Evolutionary conservation across 2,329 filamentous ascomycete genomes (phyloP).

Genomic region (Tricladium varicosporioides): DNA sequence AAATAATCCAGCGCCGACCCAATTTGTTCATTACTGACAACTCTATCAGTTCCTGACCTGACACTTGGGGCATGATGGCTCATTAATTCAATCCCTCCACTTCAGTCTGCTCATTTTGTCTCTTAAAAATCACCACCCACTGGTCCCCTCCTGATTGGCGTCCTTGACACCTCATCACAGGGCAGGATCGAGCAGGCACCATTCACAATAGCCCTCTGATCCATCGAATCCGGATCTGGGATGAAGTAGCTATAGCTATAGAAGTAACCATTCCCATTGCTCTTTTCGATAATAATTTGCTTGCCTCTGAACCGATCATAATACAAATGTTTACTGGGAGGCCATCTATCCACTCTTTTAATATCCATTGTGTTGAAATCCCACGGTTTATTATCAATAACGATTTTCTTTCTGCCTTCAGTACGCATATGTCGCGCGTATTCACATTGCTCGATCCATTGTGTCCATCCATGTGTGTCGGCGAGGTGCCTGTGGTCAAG

Average conservation of each 20-base stretch:
- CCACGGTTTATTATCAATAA: slow-evolving; percentile 5
- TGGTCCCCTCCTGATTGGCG: not conserved
- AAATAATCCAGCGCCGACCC: too few species aligned
- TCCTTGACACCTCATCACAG: slow-evolving; percentile 4
- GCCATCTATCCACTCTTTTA: slow-evolving; percentile 17
- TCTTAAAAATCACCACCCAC: too few species aligned
- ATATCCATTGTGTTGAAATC: slow-evolving; percentile 1
- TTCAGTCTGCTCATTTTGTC: too few species aligned
- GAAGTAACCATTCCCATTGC: not conserved
- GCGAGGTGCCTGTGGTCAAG: slow-evolving; percentile 11
- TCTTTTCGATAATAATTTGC: not conserved
- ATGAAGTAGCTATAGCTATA: not conserved
- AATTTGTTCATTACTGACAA: too few species aligned
- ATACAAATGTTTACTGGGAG: slow-evolving; percentile 22
- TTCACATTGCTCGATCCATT: slow-evolving; percentile 10
- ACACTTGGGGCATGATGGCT: too few species aligned
- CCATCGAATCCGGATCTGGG: slow-evolving; percentile 1
- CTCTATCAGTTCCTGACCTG: too few species aligned
- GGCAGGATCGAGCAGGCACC: not conserved
- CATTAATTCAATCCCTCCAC: too few species aligned
- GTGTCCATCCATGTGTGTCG: slow-evolving; percentile 17
- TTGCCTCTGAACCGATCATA: slow-evolving; percentile 20
- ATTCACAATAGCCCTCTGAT: not conserved
- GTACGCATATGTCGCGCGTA: not conserved
- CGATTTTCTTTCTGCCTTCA: too few species aligned